Base-by-base conservation (phyloP, 495 filamentous ascomycete genomes). In the Geoglossum glabrum region DNA sequence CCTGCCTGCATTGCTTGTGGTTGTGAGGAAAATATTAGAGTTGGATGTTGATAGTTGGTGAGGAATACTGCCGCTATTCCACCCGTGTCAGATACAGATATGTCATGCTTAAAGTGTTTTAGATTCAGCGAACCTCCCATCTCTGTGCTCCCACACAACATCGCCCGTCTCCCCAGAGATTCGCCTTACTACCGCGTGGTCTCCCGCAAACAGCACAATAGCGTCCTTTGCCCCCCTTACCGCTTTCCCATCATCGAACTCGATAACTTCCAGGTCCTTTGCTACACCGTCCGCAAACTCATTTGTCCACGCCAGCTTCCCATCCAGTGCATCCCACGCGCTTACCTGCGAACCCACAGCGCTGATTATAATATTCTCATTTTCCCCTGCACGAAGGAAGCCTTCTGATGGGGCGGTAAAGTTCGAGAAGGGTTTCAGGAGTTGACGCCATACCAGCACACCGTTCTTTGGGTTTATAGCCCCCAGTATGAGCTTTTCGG, bases 401-500 rank as follows among this genome's bases (percentile, higher is more conserved):
- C 79, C 78, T 21, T 67, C 57, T 3, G 19, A 1, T 11, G 49
- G 19, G 1, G 49, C 4, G 49, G 49, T 52, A 15, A 52, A 31
- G 49, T 52, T 52, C 23, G 21, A 27, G 27, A 54, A 62, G 21
- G 38, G 34, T 46, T 59, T 59, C 43, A 93, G 68, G 51, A 79
- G 66, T 65, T 95, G 89, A 40, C 92, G 77, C 92, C 92, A 99
- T 9, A 97, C 74, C 21, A 96, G 62, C 8, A 76, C 73, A 13
- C 92, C 92, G 70, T 83, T 86, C 61, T 80, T 84, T 17, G 92
- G 92, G 63, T 96, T 93, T 11, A 96, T 76, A 0, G 92, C 90
- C 30, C 88, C 93, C 0, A 97, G 69, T 9, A 94, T 78, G 23
- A 79, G 78, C 36, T 84, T 77, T 30, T 93, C 82, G 58, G 86